phyloP scores from a whole-genome alignment of 805 yeast genomes.

The Pichia pseudocactophila region DNA sequence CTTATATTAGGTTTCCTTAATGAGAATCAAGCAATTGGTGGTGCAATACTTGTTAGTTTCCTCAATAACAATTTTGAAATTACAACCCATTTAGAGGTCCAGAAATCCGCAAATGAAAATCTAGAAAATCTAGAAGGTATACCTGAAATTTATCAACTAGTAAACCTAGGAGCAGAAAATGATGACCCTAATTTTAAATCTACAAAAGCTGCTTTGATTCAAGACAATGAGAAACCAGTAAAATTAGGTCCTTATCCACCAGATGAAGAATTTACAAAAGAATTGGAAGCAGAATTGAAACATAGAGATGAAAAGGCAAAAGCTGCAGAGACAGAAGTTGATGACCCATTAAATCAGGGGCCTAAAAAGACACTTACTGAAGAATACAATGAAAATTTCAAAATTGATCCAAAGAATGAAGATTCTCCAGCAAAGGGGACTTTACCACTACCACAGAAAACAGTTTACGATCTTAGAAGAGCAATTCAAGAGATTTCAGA shows the following conservation, averaged over 20 bases:
- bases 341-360: slow-evolving; percentile 8
- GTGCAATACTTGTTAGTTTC: slow-evolving; percentile 74
- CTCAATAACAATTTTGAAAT: slow-evolving; percentile 76
- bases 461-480: slow-evolving; percentile 68
- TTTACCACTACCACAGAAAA: slow-evolving; percentile 80
- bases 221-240: slow-evolving; percentile 58
- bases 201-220: slow-evolving; percentile 4
- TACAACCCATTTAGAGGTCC: slow-evolving; percentile 31
- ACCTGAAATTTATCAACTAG: slow-evolving; percentile 32
- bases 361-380: slow-evolving; percentile 43
- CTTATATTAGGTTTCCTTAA: slow-evolving; percentile 77
- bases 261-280: slow-evolving; percentile 78
- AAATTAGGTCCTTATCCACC: slow-evolving; percentile 77
- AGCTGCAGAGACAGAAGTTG: slow-evolving; percentile 11
- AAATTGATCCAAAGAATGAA: slow-evolving; percentile 41
- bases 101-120: slow-evolving; percentile 40
- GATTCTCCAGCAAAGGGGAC: slow-evolving; percentile 68
- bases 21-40: slow-evolving; percentile 89
- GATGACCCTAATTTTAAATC: slow-evolving; percentile 30
- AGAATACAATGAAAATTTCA: slow-evolving; percentile 52
- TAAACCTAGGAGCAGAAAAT: slow-evolving; percentile 22
- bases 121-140: slow-evolving; percentile 36
- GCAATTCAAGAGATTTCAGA: slow-evolving; percentile 77
- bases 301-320: slow-evolving; percentile 54
- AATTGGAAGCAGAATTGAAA: slow-evolving; percentile 74